Evolutionary conservation across 148 eudicot species (phyloP), one percentile per base, ranked within the genome.

Genomic region (Dysphania ambrosioides): DNA sequence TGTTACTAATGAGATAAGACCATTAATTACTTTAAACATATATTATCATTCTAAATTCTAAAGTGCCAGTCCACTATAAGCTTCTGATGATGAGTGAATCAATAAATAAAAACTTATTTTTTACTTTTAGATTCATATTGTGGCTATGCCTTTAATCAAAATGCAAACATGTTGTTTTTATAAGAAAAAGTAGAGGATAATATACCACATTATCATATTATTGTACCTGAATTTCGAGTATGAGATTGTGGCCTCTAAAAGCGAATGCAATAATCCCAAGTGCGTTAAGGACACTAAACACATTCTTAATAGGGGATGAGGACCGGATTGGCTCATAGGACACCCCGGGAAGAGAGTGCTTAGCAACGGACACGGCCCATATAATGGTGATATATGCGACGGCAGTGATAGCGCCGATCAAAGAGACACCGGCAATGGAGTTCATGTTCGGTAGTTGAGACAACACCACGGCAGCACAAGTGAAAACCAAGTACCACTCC

Each of bases 221-320:
- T 2, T 13, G 11, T 81, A 93, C 98, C 96, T 93, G 98, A 60
- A 93, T 93, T 79, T 93, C 98, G 34, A 93, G 94, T 5, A 86
- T 72, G 68, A 93, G 92, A 66, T 93, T 93, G 59, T 91, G 97
- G 30, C 97, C 98, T 78, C 94, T 83, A 83, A 93, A 93, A 36
- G 97, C 97, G 58, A 93, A 93, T 40, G 97, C 88, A 75, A 93
- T 83, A 31, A 93, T 91, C 32, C 98, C 98, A 57, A 93, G 86
- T 11, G 98, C 93, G 73, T 93, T 93, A 21, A 91, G 86, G 53
- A 89, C 77, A 32, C 86, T 85, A 29, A 91, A 91, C 68, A 77
- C 72, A 66, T 77, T 85, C 40, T 77, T 74, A 55, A 86, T 58
- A 19, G 83, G 67, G 6, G 86, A 79, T 16, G 59, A 31, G 11